These are phyloP conservation scores for Lactarius evosmus DNA, from an alignment of 768 basidiomycete genomes.

Conservation along the genomic window DNA sequence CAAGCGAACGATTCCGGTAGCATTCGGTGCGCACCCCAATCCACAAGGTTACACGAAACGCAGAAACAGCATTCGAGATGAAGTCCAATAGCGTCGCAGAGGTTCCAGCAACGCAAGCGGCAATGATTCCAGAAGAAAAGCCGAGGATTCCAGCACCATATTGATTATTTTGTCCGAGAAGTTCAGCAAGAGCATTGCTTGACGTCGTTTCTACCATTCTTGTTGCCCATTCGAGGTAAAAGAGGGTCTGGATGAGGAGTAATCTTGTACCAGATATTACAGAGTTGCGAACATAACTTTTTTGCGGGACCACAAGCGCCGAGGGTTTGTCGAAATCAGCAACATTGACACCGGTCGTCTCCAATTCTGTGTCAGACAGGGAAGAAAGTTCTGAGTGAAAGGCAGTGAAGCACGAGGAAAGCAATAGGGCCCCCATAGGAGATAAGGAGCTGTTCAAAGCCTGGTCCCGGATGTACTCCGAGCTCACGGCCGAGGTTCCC, in stretches of 20 bases:
- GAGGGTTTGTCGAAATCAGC: constrained; percentile 43
- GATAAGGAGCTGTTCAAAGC: constrained; percentile 44
- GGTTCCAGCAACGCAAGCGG: constrained; percentile 50
- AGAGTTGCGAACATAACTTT: constrained; percentile 44
- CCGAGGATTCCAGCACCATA: constrained; percentile 44
- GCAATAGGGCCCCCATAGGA: constrained; percentile 42
- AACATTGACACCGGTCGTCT: constrained; percentile 36
- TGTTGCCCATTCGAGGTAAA: constrained; percentile 48
- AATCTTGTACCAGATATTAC: constrained; percentile 48
- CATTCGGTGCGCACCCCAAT: constrained; percentile 45
- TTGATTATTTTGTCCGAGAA: constrained; percentile 37
- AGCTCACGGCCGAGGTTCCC: constrained; percentile 40
- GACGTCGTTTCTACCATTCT: constrained; percentile 11
- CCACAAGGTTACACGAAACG: constrained; percentile 52
- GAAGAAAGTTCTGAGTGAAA: constrained; percentile 49
- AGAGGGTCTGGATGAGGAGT: constrained; percentile 50
- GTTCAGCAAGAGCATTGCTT: constrained; percentile 30
- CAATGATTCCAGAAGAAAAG: constrained; percentile 56
- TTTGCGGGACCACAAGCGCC: constrained; percentile 37
- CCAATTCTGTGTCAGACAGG: constrained; percentile 40
- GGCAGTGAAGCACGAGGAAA: constrained; percentile 49
- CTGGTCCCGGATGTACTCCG: constrained; percentile 37
- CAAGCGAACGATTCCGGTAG: constrained; percentile 29
- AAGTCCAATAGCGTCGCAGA: constrained; percentile 42
- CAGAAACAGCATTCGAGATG: constrained; percentile 44